Conservation (phyloP, 495 filamentous ascomycete species). For the Neurospora sp. region DNA sequence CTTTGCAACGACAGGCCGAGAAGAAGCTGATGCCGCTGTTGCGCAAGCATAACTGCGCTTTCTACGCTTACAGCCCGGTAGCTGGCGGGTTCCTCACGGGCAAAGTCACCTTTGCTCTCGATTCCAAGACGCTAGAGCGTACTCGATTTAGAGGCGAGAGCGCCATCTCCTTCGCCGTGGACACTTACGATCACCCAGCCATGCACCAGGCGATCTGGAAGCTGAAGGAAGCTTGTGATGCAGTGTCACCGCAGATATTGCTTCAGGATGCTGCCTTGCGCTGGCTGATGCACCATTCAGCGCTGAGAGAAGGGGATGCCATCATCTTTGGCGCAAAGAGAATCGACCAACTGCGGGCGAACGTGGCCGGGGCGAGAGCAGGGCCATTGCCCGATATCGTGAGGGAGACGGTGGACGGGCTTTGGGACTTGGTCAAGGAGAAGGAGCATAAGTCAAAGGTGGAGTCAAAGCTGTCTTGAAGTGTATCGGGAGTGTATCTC, state of each 20-base stretch:
- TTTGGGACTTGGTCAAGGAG: not conserved
- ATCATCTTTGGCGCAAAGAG: constrained; percentile 41
- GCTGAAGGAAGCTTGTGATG: constrained; percentile 24
- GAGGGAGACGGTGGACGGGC: not conserved
- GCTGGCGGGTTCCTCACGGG: constrained; percentile 19
- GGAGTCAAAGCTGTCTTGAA: not conserved
- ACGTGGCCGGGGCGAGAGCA: constrained; percentile 1
- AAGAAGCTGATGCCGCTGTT: constrained; percentile 32
- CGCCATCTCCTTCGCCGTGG: constrained; percentile 22
- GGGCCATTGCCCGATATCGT: not conserved
- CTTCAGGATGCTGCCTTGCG: constrained; percentile 38
- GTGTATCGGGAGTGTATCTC: not conserved
- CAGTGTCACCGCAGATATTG: not conserved
- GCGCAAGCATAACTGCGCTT: constrained; percentile 30
- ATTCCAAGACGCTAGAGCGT: constrained; percentile 27
- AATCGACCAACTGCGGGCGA: constrained; percentile 1
- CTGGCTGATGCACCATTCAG: constrained; percentile 45
- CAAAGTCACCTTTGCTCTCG: constrained; percentile 12
- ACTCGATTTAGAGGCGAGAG: constrained; percentile 10
- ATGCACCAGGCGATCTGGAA: constrained; percentile 29
- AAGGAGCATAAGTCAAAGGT: not conserved
- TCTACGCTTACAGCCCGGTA: constrained; percentile 29
- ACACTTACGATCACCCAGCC: constrained; percentile 32
- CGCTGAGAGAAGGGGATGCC: constrained; percentile 39
- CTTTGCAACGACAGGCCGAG: constrained; percentile 29